Base-by-base conservation (phyloP, 169 alveolate genomes). In the Eimeria acervulina region DNA sequence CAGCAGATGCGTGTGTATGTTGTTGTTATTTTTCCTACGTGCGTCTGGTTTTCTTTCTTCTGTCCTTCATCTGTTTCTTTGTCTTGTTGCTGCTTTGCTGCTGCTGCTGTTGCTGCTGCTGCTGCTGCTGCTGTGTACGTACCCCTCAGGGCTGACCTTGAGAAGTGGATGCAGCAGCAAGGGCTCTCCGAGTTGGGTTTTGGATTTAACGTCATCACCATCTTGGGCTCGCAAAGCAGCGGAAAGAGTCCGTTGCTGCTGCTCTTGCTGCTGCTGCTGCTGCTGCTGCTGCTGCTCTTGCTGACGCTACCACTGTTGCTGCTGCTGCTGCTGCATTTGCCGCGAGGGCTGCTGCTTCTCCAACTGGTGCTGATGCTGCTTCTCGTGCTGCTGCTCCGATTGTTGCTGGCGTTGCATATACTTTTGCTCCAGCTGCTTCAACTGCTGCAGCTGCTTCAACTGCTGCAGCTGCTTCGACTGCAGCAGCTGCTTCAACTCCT, bases 151-250 rank as follows among this genome's bases (percentile, higher is more conserved):
- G 97, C 92, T 38, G 96, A 95, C 52, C 26, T 95, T 2, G 92
- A 88, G 47, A 66, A 52, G 36, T 68, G 96, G 83, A 72, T 91
- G 51, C 6, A 31, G 40, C 44, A 38, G 36, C 87, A 94, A 78
- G 83, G 92, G 17, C 52, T 94, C 38, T 36, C 51, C 2, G 94
- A 83, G n/a, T 61, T 33, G 12, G 97, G 97, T 3, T 96, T 97
- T 90, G 80, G 92, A 70, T 98, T 95, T 96, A 98, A 98, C 96
- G 99, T 98, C 40, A 95, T 98, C 83, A 97, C 99, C 23, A 97
- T 98, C 47, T 95, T 98, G 55, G 99, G 99, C 36, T 97, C 98
- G 59, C 99, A 98, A 96, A 97, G 99, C 96, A 98, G 99, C 95
- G 99, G 99, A 47, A 98, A 98, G 96, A 98, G 99, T 97, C 5